phyloP scores from a whole-genome alignment of 2,329 filamentous ascomycete species.

The Colletotrichum lindemuthianum region DNA sequence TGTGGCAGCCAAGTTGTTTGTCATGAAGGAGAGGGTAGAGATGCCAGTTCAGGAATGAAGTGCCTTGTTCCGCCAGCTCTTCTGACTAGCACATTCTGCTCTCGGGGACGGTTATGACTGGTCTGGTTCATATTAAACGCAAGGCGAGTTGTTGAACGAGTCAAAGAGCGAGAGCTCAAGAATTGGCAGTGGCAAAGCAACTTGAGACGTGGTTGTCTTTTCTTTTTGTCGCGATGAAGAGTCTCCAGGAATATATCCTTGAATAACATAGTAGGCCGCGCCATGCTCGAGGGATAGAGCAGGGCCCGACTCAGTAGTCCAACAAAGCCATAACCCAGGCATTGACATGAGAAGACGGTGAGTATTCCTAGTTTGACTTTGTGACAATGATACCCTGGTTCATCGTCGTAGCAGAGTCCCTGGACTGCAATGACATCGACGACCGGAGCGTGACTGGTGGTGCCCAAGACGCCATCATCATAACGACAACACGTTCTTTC shows the following conservation, averaged over 20 bases:
- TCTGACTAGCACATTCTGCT: not conserved
- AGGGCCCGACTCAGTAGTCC: not conserved
- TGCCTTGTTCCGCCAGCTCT: constrained; percentile 45
- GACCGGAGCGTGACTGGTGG: not conserved
- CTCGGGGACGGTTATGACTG: constrained; percentile 51
- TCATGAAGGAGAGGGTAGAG: constrained; percentile 52
- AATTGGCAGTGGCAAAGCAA: constrained; percentile 35
- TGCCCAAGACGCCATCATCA: not conserved
- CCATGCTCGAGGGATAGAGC: not conserved
- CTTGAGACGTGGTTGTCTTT: not conserved
- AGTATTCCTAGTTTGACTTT: too few relatives aligned
- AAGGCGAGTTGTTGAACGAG: constrained; percentile 47
- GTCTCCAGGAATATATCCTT: not conserved
- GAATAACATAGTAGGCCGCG: not conserved
- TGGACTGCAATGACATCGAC: not conserved
- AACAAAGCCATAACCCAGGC: not conserved
- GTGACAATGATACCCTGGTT: not conserved
- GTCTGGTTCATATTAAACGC: constrained; percentile 53
- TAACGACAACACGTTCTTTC: not conserved
- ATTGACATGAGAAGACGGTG: not conserved
- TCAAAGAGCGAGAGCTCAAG: constrained; percentile 53
- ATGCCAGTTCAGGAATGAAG: constrained; percentile 54
- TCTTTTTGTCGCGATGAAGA: not conserved
- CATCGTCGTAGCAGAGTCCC: not conserved
- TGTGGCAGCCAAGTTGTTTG: constrained; percentile 56